Evolutionary conservation across 2,329 filamentous ascomycete genomes (phyloP).

Genomic region (Talaromyces sp.): DNA sequence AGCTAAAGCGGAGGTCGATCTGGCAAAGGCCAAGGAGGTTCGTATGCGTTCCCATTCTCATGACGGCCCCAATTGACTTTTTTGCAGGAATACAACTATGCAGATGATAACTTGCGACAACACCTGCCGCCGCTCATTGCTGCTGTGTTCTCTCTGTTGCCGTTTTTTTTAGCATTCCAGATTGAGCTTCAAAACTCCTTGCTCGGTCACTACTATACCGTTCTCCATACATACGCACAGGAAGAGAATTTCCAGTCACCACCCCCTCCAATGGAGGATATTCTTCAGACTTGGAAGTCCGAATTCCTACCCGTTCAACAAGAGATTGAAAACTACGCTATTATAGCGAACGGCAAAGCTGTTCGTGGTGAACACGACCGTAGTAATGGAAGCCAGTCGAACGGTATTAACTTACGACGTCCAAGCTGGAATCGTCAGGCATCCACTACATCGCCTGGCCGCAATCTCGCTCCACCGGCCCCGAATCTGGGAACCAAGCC

Average conservation of each 20-base stretch:
- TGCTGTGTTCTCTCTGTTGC: conserved; percentile 69
- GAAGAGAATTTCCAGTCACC: conserved; percentile 67
- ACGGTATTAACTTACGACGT: conserved; percentile 33
- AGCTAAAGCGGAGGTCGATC: conserved; percentile 67
- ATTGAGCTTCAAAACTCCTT: conserved; percentile 74
- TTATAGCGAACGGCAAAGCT: conserved; percentile 65
- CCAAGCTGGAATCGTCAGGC: conserved; percentile 33
- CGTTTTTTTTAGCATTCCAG: conserved; percentile 65
- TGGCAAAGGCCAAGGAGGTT: conserved; percentile 63
- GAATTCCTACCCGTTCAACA: conserved; percentile 61
- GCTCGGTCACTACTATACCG: conserved; percentile 73
- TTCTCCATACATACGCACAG: conserved; percentile 68
- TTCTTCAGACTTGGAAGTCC: conserved; percentile 63
- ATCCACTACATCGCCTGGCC: conserved; percentile 27
- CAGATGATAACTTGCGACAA: conserved; percentile 69
- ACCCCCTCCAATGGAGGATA: conserved; percentile 66
- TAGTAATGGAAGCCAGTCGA: conserved; percentile 43
- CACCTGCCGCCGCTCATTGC: conserved; percentile 68
- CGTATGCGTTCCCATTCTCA: conserved; percentile 20
- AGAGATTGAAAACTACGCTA: conserved; percentile 62
- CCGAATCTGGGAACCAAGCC: conserved; percentile 30
- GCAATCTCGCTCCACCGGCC: conserved; percentile 27
- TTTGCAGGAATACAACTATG: conserved; percentile 64
- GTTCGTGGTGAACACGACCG: conserved; percentile 54
- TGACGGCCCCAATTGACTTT: neutral